phyloP scores from a whole-genome alignment of 1,284 basidiomycete species.

The Boletus hoseneyae region DNA sequence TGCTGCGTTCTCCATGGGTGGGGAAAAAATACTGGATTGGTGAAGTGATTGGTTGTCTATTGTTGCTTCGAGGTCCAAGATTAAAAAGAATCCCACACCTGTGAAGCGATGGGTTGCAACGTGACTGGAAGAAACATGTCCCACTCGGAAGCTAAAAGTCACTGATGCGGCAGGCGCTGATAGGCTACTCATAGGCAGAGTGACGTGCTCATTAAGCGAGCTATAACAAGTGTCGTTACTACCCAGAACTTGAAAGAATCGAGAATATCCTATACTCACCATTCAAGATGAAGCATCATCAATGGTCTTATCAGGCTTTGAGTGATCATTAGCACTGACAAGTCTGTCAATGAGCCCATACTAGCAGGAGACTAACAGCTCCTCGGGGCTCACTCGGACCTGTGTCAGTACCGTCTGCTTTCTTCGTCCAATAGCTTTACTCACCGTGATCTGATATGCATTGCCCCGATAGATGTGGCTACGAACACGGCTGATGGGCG shows the following conservation, averaged over 20 bases:
- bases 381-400: no score
- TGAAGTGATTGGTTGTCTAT: constrained; percentile 3
- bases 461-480: background rate
- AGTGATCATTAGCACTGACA: background rate
- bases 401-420: no score
- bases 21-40: background rate
- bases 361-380: background rate
- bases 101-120: background rate
- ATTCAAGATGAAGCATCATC: no score
- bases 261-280: no score
- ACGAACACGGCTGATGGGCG: background rate
- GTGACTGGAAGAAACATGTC: background rate
- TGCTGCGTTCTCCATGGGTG: background rate
- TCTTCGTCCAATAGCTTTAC: no score
- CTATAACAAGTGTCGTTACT: no score
- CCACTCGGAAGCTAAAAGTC: no score
- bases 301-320: no score
- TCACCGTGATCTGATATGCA: background rate
- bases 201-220: no score
- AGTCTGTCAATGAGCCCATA: background rate
- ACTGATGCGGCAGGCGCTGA: no score
- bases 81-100: constrained; percentile 1
- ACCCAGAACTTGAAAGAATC: no score
- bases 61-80: background rate
- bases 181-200: no score